phyloP scores from a whole-genome alignment of 2,329 filamentous ascomycete genomes.

The Elsinoe batatas region DNA sequence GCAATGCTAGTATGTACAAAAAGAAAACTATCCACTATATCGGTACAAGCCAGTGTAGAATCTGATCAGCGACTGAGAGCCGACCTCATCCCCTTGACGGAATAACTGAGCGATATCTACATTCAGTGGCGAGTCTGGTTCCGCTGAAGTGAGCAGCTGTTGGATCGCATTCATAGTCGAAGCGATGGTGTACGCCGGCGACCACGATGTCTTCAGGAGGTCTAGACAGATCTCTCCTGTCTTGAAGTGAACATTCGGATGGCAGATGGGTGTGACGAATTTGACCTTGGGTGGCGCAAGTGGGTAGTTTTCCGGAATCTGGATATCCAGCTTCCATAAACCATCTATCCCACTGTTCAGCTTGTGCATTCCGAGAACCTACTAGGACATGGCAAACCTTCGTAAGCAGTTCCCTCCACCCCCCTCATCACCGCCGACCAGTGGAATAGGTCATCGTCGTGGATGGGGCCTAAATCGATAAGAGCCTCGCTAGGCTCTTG shows the following conservation, averaged over 20 bases:
- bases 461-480: conserved; percentile 46
- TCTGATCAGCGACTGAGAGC: conserved; percentile 59
- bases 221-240: conserved; percentile 93
- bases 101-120: conserved; percentile 66
- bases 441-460: conserved; percentile 48
- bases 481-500: conserved; percentile 47
- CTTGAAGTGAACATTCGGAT: conserved; percentile 65
- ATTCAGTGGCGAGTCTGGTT: conserved; percentile 66
- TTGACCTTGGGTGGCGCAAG: conserved; percentile 63
- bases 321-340: conserved; percentile 72
- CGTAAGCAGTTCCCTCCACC: conserved; percentile 48
- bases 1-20: conserved; percentile 2
- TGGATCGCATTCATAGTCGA: conserved; percentile 64
- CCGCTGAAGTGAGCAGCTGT: conserved; percentile 58
- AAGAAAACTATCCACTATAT: conserved; percentile 26
- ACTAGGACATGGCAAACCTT: conserved; percentile 35
- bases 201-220: conserved; percentile 67
- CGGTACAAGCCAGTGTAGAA: conserved; percentile 54
- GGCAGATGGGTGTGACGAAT: conserved; percentile 77
- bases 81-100: conserved; percentile 57
- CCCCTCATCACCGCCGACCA: conserved; percentile 54
- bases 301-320: conserved; percentile 70
- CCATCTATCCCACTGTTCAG: conserved; percentile 43
- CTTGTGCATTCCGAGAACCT: background rate
- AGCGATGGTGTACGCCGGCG: conserved; percentile 72